Conservation (phyloP, 371 early-diverging fungal genomes). For the Capillidium rhysosporum region DNA sequence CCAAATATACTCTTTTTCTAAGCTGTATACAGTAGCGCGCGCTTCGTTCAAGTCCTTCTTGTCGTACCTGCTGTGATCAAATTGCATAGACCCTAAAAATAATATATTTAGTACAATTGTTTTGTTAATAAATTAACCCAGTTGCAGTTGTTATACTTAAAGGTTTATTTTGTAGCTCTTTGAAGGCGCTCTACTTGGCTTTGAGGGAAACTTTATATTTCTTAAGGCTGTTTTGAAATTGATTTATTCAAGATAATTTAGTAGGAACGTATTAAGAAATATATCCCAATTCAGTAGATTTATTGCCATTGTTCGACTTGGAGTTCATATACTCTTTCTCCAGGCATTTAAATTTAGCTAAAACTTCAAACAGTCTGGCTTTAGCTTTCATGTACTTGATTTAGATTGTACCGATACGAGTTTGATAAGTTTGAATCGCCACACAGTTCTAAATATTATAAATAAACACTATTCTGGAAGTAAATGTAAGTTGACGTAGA, state of each 20-base stretch:
- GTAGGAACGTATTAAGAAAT: neutral
- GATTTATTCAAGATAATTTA: neutral
- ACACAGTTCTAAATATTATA: slow-evolving; percentile 10
- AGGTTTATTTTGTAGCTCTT: neutral
- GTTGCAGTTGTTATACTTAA: neutral
- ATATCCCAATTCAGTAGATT: slow-evolving; percentile 54
- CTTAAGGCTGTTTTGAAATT: neutral
- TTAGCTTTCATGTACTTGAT: slow-evolving; percentile 18
- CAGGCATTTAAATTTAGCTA: slow-evolving; percentile 24
- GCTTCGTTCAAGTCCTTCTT: slow-evolving; percentile 28
- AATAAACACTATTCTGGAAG: slow-evolving; percentile 9
- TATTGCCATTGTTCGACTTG: slow-evolving; percentile 54
- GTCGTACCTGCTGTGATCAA: too few species aligned
- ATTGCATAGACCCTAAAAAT: too few species aligned
- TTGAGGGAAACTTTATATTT: neutral
- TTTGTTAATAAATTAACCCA: neutral
- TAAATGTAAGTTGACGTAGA: slow-evolving; percentile 28
- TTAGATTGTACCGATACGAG: slow-evolving; percentile 23
- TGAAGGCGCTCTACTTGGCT: neutral
- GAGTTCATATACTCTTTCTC: slow-evolving; percentile 83
- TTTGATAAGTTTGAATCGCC: slow-evolving; percentile 13
- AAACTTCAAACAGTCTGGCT: slow-evolving; percentile 18
- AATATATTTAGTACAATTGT: too few species aligned
- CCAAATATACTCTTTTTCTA: slow-evolving; percentile 61
- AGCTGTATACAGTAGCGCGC: slow-evolving; percentile 19